Evolutionary conservation across 257 asterid species (phyloP).

Genomic region (Penstemon davidsonii): DNA sequence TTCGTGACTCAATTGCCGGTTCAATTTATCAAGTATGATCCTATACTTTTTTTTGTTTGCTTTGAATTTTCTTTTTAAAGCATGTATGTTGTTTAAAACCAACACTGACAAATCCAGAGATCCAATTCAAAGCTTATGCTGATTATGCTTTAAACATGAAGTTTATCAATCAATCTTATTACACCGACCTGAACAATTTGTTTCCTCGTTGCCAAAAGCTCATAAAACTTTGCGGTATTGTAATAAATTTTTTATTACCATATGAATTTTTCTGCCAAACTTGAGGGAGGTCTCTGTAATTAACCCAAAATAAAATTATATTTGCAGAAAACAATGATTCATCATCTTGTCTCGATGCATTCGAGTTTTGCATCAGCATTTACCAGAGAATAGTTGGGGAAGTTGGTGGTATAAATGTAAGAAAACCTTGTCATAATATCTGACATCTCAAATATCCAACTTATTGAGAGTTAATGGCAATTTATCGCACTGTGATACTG

Average conservation of each 20-base stretch:
- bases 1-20: no score
- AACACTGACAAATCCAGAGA: slow-evolving; percentile 45
- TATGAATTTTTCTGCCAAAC: no score
- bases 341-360: slow-evolving; percentile 27
- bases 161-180: slow-evolving; percentile 33
- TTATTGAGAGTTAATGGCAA: no score
- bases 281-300: no score
- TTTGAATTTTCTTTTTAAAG: no score
- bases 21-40: no score
- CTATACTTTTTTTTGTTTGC: no score
- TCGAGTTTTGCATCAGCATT: slow-evolving; percentile 28
- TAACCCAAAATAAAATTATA: no score
- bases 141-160: slow-evolving; percentile 22
- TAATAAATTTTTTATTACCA: neutral
- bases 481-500: neutral
- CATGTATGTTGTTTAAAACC: no score
- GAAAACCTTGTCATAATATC: slow-evolving; percentile 12
- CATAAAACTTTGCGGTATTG: slow-evolving; percentile 35
- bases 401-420: slow-evolving; percentile 39
- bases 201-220: slow-evolving; percentile 22
- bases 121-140: slow-evolving; percentile 41
- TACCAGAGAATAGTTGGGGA: slow-evolving; percentile 16
- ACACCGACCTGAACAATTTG: slow-evolving; percentile 22
- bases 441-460: no score
- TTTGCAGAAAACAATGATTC: slow-evolving; percentile 22